These are phyloP conservation scores for Butyriboletus loyo DNA, from an alignment of 768 basidiomycete species.

Conservation along the genomic window DNA sequence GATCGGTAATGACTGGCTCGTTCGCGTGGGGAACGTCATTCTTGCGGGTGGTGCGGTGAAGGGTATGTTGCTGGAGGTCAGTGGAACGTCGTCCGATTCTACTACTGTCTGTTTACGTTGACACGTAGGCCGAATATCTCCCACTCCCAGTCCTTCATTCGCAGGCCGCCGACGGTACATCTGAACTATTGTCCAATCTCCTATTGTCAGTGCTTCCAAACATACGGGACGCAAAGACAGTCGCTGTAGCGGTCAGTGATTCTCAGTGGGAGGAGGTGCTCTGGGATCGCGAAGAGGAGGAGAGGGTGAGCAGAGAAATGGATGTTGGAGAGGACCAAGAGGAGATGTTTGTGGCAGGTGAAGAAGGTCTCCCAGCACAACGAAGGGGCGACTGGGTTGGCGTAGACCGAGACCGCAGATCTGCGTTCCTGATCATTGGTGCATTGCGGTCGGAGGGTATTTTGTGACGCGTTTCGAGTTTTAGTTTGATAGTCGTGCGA, in stretches of 20 bases:
- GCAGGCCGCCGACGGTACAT: conserved; percentile 61
- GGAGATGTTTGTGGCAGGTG: conserved; percentile 61
- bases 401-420: conserved; percentile 73
- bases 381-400: conserved; percentile 72
- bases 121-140: conserved; percentile 73
- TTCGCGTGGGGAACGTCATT: conserved; percentile 75
- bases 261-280: conserved; percentile 80
- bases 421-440: conserved; percentile 77
- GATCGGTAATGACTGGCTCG: conserved; percentile 80
- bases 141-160: conserved; percentile 69
- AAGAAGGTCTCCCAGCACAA: conserved; percentile 48
- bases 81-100: conserved; percentile 5
- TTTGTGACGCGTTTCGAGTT: conserved; percentile 24
- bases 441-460: conserved; percentile 72
- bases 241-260: conserved; percentile 75
- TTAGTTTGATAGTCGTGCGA: conserved; percentile 18
- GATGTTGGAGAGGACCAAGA: conserved; percentile 33
- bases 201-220: conserved; percentile 74
- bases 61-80: conserved; percentile 83
- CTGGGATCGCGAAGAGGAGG: conserved; percentile 70
- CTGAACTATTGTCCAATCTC: conserved; percentile 71
- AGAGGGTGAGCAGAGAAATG: conserved; percentile 28
- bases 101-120: neutral
- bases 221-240: conserved; percentile 67
- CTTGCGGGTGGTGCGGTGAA: conserved; percentile 71